Percentiles rank a stretch among this genome's conserved stretches.
These are phyloP conservation scores for Camellia granthamiana DNA, from an alignment of 148 eudicot species.

Conservation along the genomic window DNA sequence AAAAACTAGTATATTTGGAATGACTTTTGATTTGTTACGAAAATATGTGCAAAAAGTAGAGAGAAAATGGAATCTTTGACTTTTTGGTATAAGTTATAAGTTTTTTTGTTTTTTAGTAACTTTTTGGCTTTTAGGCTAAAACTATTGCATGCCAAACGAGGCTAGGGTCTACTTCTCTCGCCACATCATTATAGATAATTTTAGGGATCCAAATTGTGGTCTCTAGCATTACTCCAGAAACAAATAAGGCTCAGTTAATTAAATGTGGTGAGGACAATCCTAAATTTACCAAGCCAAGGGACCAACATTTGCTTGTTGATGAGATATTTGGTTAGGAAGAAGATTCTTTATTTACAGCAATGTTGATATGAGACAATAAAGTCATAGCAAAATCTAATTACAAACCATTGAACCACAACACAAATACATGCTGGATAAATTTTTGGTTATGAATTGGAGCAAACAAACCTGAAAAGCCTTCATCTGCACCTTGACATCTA, in stretches of 20 bases:
- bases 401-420: neutral
- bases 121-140: no score
- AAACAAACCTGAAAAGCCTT: conserved; percentile 51
- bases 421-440: neutral
- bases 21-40: no score
- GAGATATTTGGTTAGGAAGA: neutral
- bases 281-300: neutral
- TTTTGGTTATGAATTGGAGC: neutral
- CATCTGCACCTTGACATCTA: conserved; percentile 81
- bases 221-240: no score
- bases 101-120: no score
- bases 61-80: no score
- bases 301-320: neutral
- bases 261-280: neutral
- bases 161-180: no score
- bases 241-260: neutral
- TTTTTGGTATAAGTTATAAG: no score
- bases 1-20: no score
- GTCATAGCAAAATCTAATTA: neutral
- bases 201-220: no score
- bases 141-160: no score
- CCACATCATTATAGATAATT: no score
- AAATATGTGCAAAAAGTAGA: no score
- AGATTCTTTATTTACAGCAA: neutral
- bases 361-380: neutral